phyloP scores from a whole-genome alignment of 257 asterid genomes.

The Solanum sitiens region DNA sequence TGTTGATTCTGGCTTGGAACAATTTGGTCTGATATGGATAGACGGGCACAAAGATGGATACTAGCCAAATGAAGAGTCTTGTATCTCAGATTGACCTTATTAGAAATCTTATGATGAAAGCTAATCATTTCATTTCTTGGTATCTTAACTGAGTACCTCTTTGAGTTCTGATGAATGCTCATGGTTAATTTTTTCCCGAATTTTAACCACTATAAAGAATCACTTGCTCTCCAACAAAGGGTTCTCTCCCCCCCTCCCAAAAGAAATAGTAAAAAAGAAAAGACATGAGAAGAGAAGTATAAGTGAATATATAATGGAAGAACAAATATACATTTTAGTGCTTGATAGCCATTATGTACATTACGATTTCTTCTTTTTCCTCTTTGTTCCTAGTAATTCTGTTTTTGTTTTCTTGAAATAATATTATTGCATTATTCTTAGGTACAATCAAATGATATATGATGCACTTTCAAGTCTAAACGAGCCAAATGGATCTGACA shows the following conservation, averaged over 20 bases:
- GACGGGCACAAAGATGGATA: background rate
- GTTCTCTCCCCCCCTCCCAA: background rate
- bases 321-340: background rate
- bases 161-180: background rate
- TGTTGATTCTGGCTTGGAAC: background rate
- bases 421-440: conserved; percentile 13
- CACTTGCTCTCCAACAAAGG: background rate
- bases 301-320: background rate
- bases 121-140: background rate
- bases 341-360: background rate
- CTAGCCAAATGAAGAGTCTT: background rate
- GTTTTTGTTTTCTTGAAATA: background rate
- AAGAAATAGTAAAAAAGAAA: background rate
- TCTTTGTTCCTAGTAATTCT: background rate
- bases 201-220: background rate
- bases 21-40: background rate
- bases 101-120: background rate
- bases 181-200: background rate
- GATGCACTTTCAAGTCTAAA: conserved; percentile 67
- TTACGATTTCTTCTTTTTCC: background rate
- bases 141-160: background rate
- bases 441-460: conserved; percentile 63
- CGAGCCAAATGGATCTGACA: conserved; percentile 64
- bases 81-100: background rate
- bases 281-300: background rate